Base-by-base conservation (phyloP, 495 filamentous ascomycete genomes). In the Aspergillus haitiensis region DNA sequence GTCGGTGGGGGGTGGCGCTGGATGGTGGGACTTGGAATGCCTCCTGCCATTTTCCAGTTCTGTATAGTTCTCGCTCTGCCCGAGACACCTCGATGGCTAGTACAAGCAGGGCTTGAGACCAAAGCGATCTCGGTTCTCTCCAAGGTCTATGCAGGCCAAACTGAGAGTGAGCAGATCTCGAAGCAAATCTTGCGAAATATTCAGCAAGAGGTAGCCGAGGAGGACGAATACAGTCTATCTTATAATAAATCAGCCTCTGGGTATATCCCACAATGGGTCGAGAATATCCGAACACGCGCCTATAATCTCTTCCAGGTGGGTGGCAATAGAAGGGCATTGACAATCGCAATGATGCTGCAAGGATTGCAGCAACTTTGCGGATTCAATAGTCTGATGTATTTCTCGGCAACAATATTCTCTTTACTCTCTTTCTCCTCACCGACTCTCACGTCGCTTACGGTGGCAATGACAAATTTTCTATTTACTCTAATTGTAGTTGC, bases 331-430 rank as follows among this genome's bases (percentile, higher is more conserved):
- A 82, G 92, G 61, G 93, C 92, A 6, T 68, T 97, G 64, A 83
- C 82, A 2, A 92, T 96, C 60, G 92, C 92, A 3, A 91, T 90
- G 73, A 82, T 93, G 61, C 81, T 96, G 3, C 92, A 96, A 68
- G 90, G 86, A 0, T 72, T 92, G n/a, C 93, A 97, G 70, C 93
- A 97, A 65, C 80, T 95, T 13, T 94, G 88, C 62, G 93, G 93
- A 7, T 97, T 96, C 71, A 96, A 96, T 73, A 88, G 88, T 48
- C 80, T 97, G 11, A 97, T 97, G 93, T 97, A 97, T 70, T 97
- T 93, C 70, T 93, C 91, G 7, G 90, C 91, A 5, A 96, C 92
- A 6, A 91, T 97, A 34, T 97, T 97, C 70, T 79, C 85, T 10
- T 74, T 91, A 33, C 77, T 96, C 18, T 88, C 88, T 3, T 96